phyloP scores from a whole-genome alignment of 805 yeast species.

The Yarrowia sp. region DNA sequence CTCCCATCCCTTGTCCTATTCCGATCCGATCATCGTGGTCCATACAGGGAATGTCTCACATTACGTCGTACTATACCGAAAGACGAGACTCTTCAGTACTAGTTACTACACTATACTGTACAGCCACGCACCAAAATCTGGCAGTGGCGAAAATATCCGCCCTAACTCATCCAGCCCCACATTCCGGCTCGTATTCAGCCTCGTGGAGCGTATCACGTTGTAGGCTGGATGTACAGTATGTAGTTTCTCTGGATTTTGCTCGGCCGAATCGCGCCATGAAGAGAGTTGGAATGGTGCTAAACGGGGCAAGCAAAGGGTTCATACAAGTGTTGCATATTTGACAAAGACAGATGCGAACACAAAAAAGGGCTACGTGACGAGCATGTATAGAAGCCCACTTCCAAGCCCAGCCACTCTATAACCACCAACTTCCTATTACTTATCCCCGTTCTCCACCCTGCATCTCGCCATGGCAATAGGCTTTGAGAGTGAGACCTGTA shows the following conservation, averaged over 20 bases:
- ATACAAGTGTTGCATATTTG: no score
- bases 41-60: neutral
- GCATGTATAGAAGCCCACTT: no score
- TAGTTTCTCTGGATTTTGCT: neutral
- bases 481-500: neutral
- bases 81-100: no score
- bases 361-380: no score
- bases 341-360: no score
- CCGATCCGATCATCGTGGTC: neutral
- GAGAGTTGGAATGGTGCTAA: neutral
- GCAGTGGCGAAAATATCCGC: neutral
- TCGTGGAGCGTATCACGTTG: neutral
- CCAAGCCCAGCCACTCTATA: no score
- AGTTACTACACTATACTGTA: no score
- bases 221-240: neutral
- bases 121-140: neutral
- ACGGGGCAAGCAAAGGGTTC: no score
- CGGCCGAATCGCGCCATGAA: neutral
- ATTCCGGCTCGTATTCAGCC: conserved; percentile 6
- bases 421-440: no score
- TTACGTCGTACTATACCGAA: no score
- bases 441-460: neutral
- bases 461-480: neutral
- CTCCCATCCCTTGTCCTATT: neutral
- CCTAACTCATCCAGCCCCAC: neutral